Evolutionary conservation across 441 rosid genomes (phyloP).

Genomic region (Gossypium aridum): DNA sequence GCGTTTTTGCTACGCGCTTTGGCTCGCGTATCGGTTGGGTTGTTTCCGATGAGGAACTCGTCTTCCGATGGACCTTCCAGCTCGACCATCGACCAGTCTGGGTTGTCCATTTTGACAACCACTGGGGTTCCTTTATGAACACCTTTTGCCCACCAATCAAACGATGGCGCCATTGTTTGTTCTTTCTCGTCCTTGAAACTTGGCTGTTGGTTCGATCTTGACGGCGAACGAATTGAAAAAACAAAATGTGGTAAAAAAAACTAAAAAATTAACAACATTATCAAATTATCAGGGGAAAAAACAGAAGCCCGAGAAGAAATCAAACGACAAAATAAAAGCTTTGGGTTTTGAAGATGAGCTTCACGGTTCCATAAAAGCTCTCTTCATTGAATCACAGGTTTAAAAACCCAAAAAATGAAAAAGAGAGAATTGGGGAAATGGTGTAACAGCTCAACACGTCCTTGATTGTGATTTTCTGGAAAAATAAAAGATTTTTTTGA

Average conservation of each 20-base stretch:
- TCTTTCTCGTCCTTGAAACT: neutral
- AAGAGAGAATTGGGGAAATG: conserved; percentile 13
- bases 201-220: neutral
- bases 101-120: conserved; percentile 90
- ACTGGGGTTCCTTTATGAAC: conserved; percentile 81
- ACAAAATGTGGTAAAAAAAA: neutral
- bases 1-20: conserved; percentile 75
- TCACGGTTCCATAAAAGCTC: conserved; percentile 9
- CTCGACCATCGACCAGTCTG: conserved; percentile 97
- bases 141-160: conserved; percentile 80
- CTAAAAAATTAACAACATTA: conserved; percentile 40
- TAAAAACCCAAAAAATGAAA: neutral
- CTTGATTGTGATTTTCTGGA: conserved; percentile 13
- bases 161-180: conserved; percentile 54
- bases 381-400: conserved; percentile 23
- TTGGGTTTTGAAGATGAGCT: neutral
- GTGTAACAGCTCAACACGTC: conserved; percentile 73
- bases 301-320: neutral
- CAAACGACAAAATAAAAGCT: neutral
- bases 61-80: conserved; percentile 68
- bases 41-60: conserved; percentile 46
- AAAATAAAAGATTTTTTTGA: neutral
- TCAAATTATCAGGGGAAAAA: neutral
- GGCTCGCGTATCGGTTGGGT: conserved; percentile 24
- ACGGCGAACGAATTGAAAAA: neutral